Conservation (phyloP, 1,284 basidiomycete species). For the Malassezia pachydermatis region DNA sequence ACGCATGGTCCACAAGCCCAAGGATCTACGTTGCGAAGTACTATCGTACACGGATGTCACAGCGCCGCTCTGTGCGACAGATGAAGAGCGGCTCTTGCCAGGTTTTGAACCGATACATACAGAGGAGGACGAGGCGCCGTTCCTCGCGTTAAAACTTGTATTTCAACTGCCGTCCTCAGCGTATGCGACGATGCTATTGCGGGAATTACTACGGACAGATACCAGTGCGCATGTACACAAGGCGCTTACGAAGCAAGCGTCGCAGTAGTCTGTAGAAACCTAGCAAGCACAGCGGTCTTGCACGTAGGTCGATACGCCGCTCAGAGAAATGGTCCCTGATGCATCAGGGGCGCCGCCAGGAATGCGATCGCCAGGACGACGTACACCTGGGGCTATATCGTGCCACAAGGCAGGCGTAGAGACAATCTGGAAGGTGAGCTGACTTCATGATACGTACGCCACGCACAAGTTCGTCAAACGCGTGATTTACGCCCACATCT, state of each 20-base stretch:
- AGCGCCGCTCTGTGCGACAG: slow-evolving; percentile 76
- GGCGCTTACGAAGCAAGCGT: slow-evolving; percentile 6
- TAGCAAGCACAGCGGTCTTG: slow-evolving; percentile 34
- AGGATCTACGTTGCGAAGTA: slow-evolving; percentile 66
- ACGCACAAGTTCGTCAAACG: slow-evolving; percentile 45
- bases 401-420: slow-evolving; percentile 41
- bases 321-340: slow-evolving; percentile 30
- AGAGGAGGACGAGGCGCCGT: slow-evolving; percentile 4
- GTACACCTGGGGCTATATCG: slow-evolving; percentile 27
- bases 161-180: slow-evolving; percentile 38
- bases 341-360: slow-evolving; percentile 41
- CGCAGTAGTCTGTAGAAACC: neutral
- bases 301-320: slow-evolving; percentile 22
- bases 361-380: slow-evolving; percentile 43
- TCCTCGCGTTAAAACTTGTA: slow-evolving; percentile 31
- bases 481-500: slow-evolving; percentile 36
- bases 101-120: neutral
- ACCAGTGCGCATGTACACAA: slow-evolving; percentile 22
- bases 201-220: slow-evolving; percentile 43
- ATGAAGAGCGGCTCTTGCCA: slow-evolving; percentile 74
- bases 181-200: slow-evolving; percentile 44
- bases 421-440: slow-evolving; percentile 27
- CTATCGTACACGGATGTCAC: slow-evolving; percentile 87
- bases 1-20: slow-evolving; percentile 74
- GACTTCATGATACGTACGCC: slow-evolving; percentile 13